A percentile compares a stretch with the other conserved stretches of the same genome.
Conservation (phyloP, 176 grass and related monocot species). For the Hsuehochloa calcarea region DNA sequence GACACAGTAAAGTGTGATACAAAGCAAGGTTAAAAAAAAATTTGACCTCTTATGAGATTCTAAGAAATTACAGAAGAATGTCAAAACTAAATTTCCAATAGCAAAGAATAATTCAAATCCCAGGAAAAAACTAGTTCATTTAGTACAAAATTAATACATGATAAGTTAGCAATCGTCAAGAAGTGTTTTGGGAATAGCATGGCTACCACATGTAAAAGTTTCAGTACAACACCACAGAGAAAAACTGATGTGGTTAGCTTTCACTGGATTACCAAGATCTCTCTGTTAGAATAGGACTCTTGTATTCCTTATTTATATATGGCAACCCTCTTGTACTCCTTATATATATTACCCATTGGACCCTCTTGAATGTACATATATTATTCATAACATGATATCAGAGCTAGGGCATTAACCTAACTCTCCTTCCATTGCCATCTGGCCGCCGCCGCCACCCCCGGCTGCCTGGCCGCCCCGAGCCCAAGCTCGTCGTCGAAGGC, state of each 20-base stretch:
- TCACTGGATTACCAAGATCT: background rate
- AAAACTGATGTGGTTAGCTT: background rate
- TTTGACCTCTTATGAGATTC: background rate
- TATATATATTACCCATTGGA: too few relatives aligned
- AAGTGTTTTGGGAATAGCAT: background rate
- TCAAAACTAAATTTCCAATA: background rate
- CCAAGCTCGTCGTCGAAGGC: too few relatives aligned
- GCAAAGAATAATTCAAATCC: background rate
- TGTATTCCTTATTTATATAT: too few relatives aligned
- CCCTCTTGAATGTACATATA: too few relatives aligned
- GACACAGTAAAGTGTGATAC: slow-evolving; percentile 2
- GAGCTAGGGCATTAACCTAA: too few relatives aligned
- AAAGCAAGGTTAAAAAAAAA: slow-evolving; percentile 2
- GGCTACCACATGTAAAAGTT: background rate
- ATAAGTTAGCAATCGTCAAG: background rate
- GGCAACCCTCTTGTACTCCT: too few relatives aligned
- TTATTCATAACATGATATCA: too few relatives aligned
- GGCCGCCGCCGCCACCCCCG: too few relatives aligned
- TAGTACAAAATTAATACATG: background rate
- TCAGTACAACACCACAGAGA: background rate
- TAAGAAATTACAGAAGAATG: slow-evolving; percentile 9
- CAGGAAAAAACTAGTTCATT: background rate
- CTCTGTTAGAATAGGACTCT: too few relatives aligned
- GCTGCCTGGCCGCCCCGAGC: too few relatives aligned
- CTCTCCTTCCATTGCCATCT: too few relatives aligned